These are phyloP conservation scores for Cryptococcus sp. DNA, from an alignment of 1,284 basidiomycete genomes.

Conservation along the genomic window DNA sequence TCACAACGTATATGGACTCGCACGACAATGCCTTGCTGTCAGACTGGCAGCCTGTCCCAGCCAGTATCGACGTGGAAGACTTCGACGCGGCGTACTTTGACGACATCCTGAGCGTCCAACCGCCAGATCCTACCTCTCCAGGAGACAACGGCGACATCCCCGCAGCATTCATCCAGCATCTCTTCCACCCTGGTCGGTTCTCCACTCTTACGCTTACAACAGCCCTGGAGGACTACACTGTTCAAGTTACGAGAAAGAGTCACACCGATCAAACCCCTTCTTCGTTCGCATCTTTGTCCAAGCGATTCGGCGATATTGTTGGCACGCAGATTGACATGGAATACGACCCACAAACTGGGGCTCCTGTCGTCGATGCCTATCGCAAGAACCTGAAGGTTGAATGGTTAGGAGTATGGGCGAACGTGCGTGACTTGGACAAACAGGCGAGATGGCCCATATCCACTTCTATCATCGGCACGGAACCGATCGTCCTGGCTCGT, in stretches of 20 bases:
- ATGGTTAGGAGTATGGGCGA: conserved; percentile 89
- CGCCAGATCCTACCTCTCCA: conserved; percentile 58
- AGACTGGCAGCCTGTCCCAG: conserved; percentile 39
- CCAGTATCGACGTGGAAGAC: conserved; percentile 60
- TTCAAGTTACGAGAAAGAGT: conserved; percentile 56
- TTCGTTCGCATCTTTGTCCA: conserved; percentile 66
- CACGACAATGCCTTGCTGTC: conserved; percentile 26
- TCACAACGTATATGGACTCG: conserved; percentile 36
- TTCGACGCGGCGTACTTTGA: conserved; percentile 84
- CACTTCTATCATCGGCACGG: conserved; percentile 25
- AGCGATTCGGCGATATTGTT: conserved; percentile 79
- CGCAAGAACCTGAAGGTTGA: conserved; percentile 82
- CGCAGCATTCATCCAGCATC: conserved; percentile 74
- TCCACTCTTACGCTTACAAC: conserved; percentile 75
- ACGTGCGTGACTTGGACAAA: conserved; percentile 81
- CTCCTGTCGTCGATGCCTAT: conserved; percentile 72
- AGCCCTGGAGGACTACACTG: conserved; percentile 78
- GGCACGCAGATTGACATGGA: conserved; percentile 77
- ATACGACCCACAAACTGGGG: conserved; percentile 74
- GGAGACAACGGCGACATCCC: conserved; percentile 53
- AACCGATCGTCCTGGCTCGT: conserved; percentile 68
- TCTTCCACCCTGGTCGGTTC: conserved; percentile 84
- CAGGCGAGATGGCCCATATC: conserved; percentile 76
- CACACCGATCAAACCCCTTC: conserved; percentile 23
- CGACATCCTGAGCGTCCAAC: conserved; percentile 67